Conservation (phyloP, 2,329 filamentous ascomycete genomes). For the Colletotrichum tabaci region DNA sequence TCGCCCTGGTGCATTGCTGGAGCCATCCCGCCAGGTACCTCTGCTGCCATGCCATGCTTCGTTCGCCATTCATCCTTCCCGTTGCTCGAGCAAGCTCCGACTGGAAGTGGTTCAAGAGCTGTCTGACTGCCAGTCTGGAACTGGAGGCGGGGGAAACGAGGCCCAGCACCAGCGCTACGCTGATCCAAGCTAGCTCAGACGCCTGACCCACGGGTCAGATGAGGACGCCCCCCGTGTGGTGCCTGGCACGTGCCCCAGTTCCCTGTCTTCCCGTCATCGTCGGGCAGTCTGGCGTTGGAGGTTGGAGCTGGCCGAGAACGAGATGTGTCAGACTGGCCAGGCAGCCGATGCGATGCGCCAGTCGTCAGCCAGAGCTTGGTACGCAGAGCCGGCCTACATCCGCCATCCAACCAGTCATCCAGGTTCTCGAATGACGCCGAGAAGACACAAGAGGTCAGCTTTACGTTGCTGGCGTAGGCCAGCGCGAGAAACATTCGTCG, state of each 20-base stretch:
- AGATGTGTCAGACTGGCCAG: slow-evolving; percentile 1
- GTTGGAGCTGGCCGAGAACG: slow-evolving; percentile 22
- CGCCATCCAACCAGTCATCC: slow-evolving; percentile 17
- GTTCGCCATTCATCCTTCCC: background rate
- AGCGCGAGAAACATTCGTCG: background rate
- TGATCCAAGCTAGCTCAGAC: slow-evolving; percentile 38
- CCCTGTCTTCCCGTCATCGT: slow-evolving; percentile 39
- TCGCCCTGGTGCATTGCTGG: slow-evolving; percentile 20
- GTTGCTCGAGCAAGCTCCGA: slow-evolving; percentile 14
- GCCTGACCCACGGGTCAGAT: slow-evolving; percentile 42
- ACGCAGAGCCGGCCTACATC: slow-evolving; percentile 6
- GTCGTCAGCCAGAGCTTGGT: slow-evolving; percentile 5
- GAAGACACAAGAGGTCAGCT: background rate
- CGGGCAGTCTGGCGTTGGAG: slow-evolving; percentile 19
- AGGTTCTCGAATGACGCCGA: slow-evolving; percentile 3
- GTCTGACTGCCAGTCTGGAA: slow-evolving; percentile 37
- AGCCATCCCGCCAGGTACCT: slow-evolving; percentile 26
- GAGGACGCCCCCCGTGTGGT: slow-evolving; percentile 33
- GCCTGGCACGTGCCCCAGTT: slow-evolving; percentile 39
- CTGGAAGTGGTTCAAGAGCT: slow-evolving; percentile 26
- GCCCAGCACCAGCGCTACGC: slow-evolving; percentile 41
- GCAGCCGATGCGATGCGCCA: slow-evolving; percentile 1
- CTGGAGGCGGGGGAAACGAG: slow-evolving; percentile 40
- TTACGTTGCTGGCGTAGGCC: slow-evolving; percentile 2
- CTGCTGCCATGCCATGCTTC: slow-evolving; percentile 4